Conservation (phyloP, 2,329 filamentous ascomycete species). For the Ceratocystiopsis minuta region DNA sequence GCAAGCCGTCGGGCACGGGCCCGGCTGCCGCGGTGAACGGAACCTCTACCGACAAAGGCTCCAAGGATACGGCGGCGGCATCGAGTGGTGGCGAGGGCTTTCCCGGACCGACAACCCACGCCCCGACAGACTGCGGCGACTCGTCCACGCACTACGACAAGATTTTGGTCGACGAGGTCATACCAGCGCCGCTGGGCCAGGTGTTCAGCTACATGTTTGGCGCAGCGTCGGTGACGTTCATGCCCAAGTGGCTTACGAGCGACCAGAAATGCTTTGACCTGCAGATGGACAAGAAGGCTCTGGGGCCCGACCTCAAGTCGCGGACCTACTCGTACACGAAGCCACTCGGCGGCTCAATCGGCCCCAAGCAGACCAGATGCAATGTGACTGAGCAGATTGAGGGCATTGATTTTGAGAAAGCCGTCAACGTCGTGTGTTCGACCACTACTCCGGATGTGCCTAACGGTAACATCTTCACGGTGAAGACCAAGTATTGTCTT, state of each 20-base stretch:
- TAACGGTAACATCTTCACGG: slow-evolving; percentile 75
- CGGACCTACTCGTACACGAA: slow-evolving; percentile 81
- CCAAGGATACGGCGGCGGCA: slow-evolving; percentile 21
- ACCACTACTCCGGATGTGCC: slow-evolving; percentile 92
- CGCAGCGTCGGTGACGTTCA: slow-evolving; percentile 57
- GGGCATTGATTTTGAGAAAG: slow-evolving; percentile 68
- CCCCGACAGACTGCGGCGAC: slow-evolving; percentile 74
- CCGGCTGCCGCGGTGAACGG: slow-evolving; percentile 24
- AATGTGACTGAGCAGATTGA: slow-evolving; percentile 77
- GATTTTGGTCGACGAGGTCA: slow-evolving; percentile 65
- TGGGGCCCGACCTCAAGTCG: slow-evolving; percentile 55
- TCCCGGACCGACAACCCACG: slow-evolving; percentile 67
- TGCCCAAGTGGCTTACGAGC: slow-evolving; percentile 68
- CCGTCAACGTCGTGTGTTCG: slow-evolving; percentile 61
- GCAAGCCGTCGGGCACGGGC: slow-evolving; percentile 51
- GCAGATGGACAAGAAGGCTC: slow-evolving; percentile 64
- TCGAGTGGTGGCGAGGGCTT: slow-evolving; percentile 35
- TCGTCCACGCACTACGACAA: slow-evolving; percentile 65
- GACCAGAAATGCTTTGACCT: slow-evolving; percentile 86
- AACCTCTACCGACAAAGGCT: slow-evolving; percentile 30
- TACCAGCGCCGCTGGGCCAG: slow-evolving; percentile 78
- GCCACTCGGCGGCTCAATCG: slow-evolving; percentile 65
- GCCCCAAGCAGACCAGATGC: slow-evolving; percentile 88
- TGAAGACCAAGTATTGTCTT: slow-evolving; percentile 88
- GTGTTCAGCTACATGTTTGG: slow-evolving; percentile 83